Evolutionary conservation across 148 eudicot genomes (phyloP), one percentile per base, ranked within the genome.

Genomic region (Nepenthes gracilis): DNA sequence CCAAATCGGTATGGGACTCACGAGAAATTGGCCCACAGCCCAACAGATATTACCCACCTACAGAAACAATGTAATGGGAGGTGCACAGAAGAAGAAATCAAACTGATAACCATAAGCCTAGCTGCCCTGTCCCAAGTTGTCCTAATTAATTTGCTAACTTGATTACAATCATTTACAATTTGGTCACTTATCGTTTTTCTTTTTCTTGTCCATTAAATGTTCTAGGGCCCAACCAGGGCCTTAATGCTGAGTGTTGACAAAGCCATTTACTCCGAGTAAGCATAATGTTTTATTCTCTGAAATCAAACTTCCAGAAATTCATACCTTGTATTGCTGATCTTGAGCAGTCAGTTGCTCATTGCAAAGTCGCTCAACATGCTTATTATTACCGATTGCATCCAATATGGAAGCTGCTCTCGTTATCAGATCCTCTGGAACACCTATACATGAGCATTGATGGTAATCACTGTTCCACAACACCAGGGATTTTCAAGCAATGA

Each of bases 271-370:
- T 23, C 23, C 23, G 45, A 4, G 8, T 40, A 3, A 12, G 53
- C 53, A 49, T 5, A 6, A 11, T 49, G 8, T 40, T 3, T 8
- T 8, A 40, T 34, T 14, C n/a, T 57, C n/a, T 33, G 12, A 12
- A 55, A 4, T 3, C 60, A 23, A 57, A 49, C 12, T 43, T 47
- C 14, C 36, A 45, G 62, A 67, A 56, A 66, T 11, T 49, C 11
- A 64, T 48, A 92, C 98, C 96, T 92, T 80, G 74, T 84, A 80
- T 58, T 75, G 81, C 68, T 84, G 79, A 81, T 92, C 96, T 77
- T 78, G 98, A 65, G 91, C 67, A 52, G 62, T 57, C 64, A 88
- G 76, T 63, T 66, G 74, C 65, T 76, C 81, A 59, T 61, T 62
- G 55, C 66, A 54, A 8, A 72, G 67, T 73, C 98, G 74, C 75